phyloP scores from a whole-genome alignment of 202 grass and related monocot species.

The Bolboschoenoplectus hybrid region DNA sequence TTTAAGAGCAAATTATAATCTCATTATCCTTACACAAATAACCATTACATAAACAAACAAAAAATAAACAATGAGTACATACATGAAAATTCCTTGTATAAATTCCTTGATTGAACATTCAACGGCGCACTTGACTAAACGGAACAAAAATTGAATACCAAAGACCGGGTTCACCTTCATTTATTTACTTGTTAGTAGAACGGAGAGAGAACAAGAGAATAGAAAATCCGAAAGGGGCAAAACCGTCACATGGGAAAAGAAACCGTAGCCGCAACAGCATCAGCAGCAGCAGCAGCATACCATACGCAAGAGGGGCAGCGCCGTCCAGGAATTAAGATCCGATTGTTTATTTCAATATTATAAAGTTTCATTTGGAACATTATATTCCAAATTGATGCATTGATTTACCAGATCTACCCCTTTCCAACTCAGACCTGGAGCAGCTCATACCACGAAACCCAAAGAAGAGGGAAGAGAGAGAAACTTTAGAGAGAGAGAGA shows the following conservation, averaged over 20 bases:
- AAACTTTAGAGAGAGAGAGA: conserved; percentile 27
- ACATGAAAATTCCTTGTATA: background rate
- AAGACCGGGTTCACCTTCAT: background rate
- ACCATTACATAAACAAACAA: no score
- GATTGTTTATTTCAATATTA: conserved; percentile 5
- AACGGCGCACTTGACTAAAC: background rate
- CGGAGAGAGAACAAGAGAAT: background rate
- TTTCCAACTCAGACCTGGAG: conserved; percentile 5
- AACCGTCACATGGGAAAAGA: conserved; percentile 44
- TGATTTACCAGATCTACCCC: conserved; percentile 34
- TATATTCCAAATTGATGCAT: conserved; percentile 14
- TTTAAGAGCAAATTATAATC: background rate
- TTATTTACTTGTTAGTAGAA: background rate
- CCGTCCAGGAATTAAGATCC: conserved; percentile 33
- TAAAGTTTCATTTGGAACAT: conserved; percentile 1
- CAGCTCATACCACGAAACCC: conserved; percentile 38
- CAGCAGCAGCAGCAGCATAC: conserved; percentile 26
- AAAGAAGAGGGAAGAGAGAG: conserved; percentile 34
- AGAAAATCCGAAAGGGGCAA: conserved; percentile 42
- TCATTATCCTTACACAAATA: background rate
- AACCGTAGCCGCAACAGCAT: conserved; percentile 40
- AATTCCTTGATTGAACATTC: background rate
- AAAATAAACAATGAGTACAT: background rate
- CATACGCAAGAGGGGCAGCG: conserved; percentile 37
- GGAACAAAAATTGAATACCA: background rate